Evolutionary conservation across 352 stramenopile species (phyloP).

Genomic region (Peronosclerospora sorghi): DNA sequence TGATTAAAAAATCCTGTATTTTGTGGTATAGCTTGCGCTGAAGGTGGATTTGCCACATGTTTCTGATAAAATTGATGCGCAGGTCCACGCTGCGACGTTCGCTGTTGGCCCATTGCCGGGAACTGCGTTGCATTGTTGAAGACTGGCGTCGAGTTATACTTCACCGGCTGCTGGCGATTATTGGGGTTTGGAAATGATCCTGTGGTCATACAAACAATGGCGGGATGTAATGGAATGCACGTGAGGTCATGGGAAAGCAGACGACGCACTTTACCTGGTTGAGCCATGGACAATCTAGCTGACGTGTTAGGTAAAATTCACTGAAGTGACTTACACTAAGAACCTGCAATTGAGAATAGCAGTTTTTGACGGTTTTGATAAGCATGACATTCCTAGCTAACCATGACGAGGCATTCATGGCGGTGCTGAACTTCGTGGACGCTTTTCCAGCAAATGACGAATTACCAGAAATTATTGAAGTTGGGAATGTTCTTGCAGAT

Average conservation of each 20-base stretch:
- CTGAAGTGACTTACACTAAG: too few species aligned
- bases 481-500: background rate
- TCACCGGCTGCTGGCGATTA: constrained; percentile 29
- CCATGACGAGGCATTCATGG: constrained; percentile 16
- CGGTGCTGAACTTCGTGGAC: constrained; percentile 23
- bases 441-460: constrained; percentile 1
- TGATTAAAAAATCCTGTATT: constrained; percentile 25
- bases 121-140: constrained; percentile 23
- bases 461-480: background rate
- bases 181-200: constrained; percentile 52
- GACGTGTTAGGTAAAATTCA: too few species aligned
- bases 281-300: constrained; percentile 22
- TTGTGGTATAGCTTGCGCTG: background rate
- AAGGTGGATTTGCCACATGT: constrained; percentile 1
- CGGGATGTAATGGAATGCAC: background rate
- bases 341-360: too few species aligned
- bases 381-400: constrained; percentile 16
- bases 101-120: constrained; percentile 24
- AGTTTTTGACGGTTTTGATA: too few species aligned
- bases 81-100: constrained; percentile 28
- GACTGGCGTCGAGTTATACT: constrained; percentile 14
- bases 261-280: constrained; percentile 10
- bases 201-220: constrained; percentile 7
- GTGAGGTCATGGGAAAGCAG: background rate
- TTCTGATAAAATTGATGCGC: constrained; percentile 47